Evolutionary conservation across 176 grass and related monocot genomes (phyloP).

Genomic region (Juncus inflexus): DNA sequence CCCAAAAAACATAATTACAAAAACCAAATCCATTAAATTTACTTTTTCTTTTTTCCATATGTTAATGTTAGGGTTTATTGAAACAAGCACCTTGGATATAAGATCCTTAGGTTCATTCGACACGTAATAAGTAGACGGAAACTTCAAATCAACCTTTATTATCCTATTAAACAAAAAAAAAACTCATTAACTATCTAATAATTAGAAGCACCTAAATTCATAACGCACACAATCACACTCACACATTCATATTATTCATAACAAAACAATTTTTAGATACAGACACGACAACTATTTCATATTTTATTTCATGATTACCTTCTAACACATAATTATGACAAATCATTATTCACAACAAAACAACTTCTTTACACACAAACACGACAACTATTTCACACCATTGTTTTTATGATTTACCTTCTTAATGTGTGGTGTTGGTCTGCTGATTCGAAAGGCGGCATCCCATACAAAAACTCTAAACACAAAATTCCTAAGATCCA

Average conservation of each 20-base stretch:
- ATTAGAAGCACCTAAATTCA: not conserved
- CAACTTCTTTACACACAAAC: no score
- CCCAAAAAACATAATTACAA: not conserved
- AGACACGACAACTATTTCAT: no score
- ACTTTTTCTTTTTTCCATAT: not conserved
- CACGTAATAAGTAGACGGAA: conserved; percentile 51
- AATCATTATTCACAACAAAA: no score
- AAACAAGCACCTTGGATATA: conserved; percentile 60
- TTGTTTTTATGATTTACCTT: conserved; percentile 28
- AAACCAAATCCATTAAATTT: not conserved
- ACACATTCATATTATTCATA: no score
- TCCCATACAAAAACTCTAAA: conserved; percentile 85
- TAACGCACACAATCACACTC: no score
- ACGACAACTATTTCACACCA: no score
- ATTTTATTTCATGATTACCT: no score
- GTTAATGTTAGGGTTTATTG: not conserved
- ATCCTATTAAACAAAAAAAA: conserved; percentile 52
- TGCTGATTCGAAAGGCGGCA: conserved; percentile 72
- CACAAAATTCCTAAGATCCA: conserved; percentile 58
- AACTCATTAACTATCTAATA: not conserved
- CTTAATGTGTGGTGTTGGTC: conserved; percentile 58
- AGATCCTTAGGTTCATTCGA: conserved; percentile 81
- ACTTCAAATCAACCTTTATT: conserved; percentile 66
- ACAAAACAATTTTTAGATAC: no score
- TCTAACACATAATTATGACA: no score